A percentile compares a stretch with the other conserved stretches of the same genome.
Conservation (phyloP, 164 flowering plant genomes). For the Liriodendron chinense region DNA sequence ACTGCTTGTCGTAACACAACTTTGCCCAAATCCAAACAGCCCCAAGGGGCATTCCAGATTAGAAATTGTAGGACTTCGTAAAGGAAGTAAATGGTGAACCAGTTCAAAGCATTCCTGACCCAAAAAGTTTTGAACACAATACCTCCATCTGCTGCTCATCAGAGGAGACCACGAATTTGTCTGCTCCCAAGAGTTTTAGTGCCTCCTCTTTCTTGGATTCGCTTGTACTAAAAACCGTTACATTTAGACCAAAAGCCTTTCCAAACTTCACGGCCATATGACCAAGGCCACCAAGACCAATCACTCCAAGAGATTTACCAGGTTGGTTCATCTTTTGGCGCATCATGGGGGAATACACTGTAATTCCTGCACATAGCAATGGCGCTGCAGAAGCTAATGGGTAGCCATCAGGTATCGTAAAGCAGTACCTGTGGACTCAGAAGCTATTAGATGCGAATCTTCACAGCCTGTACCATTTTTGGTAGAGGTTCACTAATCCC, state of each 20-base stretch:
- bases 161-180: slow-evolving; percentile 63
- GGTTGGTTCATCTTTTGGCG: slow-evolving; percentile 80
- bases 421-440: slow-evolving; percentile 54
- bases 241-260: slow-evolving; percentile 70
- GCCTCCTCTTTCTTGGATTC: slow-evolving; percentile 74
- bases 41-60: neutral
- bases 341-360: slow-evolving; percentile 77
- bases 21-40: too few species aligned
- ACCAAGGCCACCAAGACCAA: slow-evolving; percentile 84
- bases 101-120: neutral
- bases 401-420: slow-evolving; percentile 53
- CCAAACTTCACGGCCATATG: slow-evolving; percentile 86
- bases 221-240: slow-evolving; percentile 75
- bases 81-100: neutral
- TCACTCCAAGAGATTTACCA: slow-evolving; percentile 74
- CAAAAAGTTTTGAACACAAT: neutral
- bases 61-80: neutral
- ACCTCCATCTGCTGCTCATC: slow-evolving; percentile 72
- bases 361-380: slow-evolving; percentile 79
- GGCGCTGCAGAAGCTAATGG: slow-evolving; percentile 75
- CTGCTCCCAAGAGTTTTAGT: slow-evolving; percentile 57
- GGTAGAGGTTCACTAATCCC: neutral
- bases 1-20: too few species aligned
- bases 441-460: neutral
- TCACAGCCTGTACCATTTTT: neutral